Base-by-base conservation (phyloP, 352 stramenopile genomes). In the Globisporangium solare region DNA sequence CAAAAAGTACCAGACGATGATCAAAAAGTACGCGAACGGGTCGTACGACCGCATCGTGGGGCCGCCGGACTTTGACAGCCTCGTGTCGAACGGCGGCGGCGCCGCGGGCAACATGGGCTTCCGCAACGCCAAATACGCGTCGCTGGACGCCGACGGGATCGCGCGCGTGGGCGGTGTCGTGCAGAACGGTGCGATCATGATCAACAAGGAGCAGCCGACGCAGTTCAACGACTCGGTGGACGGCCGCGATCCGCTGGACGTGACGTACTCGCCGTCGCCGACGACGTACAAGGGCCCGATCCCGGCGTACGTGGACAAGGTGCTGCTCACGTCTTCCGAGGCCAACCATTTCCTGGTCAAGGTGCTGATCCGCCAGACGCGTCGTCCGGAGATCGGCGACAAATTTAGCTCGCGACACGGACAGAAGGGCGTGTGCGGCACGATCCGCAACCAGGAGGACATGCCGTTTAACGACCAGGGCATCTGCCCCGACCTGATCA, bases 371-470 rank as follows among this genome's bases (percentile, higher is more conserved):
- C 81, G 97, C 35, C 95, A 99, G 74, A 94, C 95, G 47, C 89
- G 97, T 47, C 79, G 95, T 27, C 97, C 97, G 27, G 96, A 99
- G 76, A 92, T 99, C 64, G 98, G 98, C n/a, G 98, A 99, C 73
- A 99, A 99, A 74, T 99, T 99, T 71, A 97, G 88, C 63, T 98
- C 89, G 79, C 88, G 97, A 21, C 97, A 99, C 79, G 98, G 97
- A 7, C 97, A 99, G 63, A 99, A 99, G 83, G 98, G 98, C 64
- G 97, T 99, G 57, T 99, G 96, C 71, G 97, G 97, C 35, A 96
- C 97, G 51, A 98, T 99, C 64, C 80, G 82, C 52, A 86, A 87
- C 55, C 84, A 94, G 73, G 97, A 98, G 63, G 97, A 99, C 81
- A 98, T 99, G 92, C 98, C 98, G 22, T 99, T 99, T 70, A 98